Evolutionary conservation across 495 filamentous ascomycete genomes (phyloP).

Genomic region (Aspergillus carlsbadensis): DNA sequence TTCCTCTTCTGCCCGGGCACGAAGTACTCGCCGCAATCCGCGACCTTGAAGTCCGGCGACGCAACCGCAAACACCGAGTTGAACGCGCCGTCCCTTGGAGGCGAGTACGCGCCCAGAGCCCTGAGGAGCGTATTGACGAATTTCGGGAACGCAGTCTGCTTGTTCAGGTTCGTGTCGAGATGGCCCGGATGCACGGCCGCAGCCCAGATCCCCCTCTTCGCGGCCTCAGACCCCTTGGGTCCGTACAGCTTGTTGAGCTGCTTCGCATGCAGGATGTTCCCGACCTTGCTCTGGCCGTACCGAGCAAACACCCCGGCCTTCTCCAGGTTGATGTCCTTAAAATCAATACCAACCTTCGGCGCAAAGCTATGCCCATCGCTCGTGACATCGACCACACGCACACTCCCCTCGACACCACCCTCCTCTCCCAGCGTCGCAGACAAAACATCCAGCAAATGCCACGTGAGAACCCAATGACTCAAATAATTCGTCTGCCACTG

Average conservation of each 20-base stretch:
- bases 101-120: slow-evolving; percentile 4
- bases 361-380: too few species aligned
- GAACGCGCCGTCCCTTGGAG: neutral
- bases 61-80: neutral
- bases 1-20: too few species aligned
- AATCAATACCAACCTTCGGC: too few species aligned
- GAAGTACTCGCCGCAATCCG: neutral
- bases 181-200: neutral
- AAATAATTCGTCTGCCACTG: slow-evolving; percentile 7
- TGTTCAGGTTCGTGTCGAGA: neutral
- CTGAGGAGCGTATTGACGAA: neutral
- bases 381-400: too few species aligned
- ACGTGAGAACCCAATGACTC: neutral
- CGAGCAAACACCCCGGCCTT: neutral
- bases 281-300: neutral
- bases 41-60: neutral
- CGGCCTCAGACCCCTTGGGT: too few species aligned
- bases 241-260: neutral
- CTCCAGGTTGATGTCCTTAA: neutral
- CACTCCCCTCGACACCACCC: too few species aligned
- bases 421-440: too few species aligned
- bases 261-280: slow-evolving; percentile 1
- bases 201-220: too few species aligned
- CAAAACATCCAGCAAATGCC: neutral
- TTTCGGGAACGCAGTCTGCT: neutral